These are phyloP conservation scores for Strigomonas culicis DNA, from an alignment of 208 protist species.

Conservation along the genomic window DNA sequence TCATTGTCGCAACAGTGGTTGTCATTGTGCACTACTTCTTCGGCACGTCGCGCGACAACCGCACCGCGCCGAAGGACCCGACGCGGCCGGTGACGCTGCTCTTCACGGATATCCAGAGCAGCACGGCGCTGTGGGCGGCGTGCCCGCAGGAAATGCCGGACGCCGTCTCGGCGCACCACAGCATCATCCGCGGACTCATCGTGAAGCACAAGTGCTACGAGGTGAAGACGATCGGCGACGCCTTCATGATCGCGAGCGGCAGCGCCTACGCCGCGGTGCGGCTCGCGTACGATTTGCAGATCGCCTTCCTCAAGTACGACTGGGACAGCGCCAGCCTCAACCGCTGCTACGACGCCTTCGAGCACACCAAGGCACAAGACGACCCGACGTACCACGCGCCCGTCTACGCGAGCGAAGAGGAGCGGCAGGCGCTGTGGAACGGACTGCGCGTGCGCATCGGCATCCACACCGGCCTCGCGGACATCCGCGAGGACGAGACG, in stretches of 20 bases:
- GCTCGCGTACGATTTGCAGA: slow-evolving; percentile 51
- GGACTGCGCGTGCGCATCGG: slow-evolving; percentile 56
- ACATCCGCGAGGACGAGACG: slow-evolving; percentile 53
- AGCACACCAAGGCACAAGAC: slow-evolving; percentile 23
- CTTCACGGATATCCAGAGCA: slow-evolving; percentile 82
- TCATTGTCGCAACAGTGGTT: slow-evolving; percentile 10
- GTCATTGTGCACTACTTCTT: slow-evolving; percentile 11
- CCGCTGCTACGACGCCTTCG: slow-evolving; percentile 42
- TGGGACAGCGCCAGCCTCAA: slow-evolving; percentile 47
- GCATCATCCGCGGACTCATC: slow-evolving; percentile 56
- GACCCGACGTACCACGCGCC: slow-evolving; percentile 17
- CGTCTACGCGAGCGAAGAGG: slow-evolving; percentile 30
- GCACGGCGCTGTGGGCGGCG: slow-evolving; percentile 73
- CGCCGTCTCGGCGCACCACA: slow-evolving; percentile 67
- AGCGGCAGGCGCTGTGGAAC: slow-evolving; percentile 34
- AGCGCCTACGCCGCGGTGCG: slow-evolving; percentile 30
- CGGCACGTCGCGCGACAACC: slow-evolving; percentile 31
- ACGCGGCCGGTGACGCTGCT: slow-evolving; percentile 50
- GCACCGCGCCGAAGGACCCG: slow-evolving; percentile 37
- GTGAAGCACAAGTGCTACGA: slow-evolving; percentile 68
- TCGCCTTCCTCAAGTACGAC: slow-evolving; percentile 39
- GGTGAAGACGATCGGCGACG: slow-evolving; percentile 85
- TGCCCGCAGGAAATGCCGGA: slow-evolving; percentile 53
- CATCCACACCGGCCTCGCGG: slow-evolving; percentile 60
- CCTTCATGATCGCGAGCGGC: slow-evolving; percentile 82